Conservation (phyloP, 2,329 filamentous ascomycete genomes). For the Fusarium tricinctum region DNA sequence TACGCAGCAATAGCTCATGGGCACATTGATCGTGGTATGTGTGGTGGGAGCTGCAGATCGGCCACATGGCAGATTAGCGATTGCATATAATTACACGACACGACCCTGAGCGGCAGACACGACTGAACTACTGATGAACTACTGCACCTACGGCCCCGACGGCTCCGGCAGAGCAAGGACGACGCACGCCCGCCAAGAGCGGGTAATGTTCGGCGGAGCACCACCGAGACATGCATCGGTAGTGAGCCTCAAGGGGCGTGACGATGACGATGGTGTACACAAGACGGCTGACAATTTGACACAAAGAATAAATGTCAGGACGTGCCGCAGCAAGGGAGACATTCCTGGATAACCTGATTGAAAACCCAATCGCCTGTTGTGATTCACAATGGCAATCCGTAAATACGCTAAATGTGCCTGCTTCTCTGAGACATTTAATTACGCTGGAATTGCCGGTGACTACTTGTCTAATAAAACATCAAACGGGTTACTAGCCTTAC, state of each 20-base stretch:
- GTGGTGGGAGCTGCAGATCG: no score
- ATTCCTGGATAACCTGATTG: background rate
- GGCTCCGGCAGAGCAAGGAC: background rate
- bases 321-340: background rate
- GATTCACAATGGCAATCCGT: background rate
- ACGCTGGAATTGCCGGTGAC: background rate
- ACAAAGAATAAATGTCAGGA: background rate
- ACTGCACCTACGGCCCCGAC: no score
- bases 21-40: no score
- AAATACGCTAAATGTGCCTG: background rate
- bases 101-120: no score
- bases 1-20: no score
- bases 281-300: background rate
- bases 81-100: no score
- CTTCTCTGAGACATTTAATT: background rate
- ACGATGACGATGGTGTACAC: background rate
- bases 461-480: background rate
- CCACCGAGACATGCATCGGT: background rate
- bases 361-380: background rate
- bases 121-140: no score
- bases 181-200: background rate
- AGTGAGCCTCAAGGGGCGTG: background rate
- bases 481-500: background rate
- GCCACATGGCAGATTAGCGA: no score
- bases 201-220: background rate